A percentile compares a stretch with the other conserved stretches of the same genome.
Conservation (phyloP, 1,284 basidiomycete species). For the Sporisorium reilianum region DNA sequence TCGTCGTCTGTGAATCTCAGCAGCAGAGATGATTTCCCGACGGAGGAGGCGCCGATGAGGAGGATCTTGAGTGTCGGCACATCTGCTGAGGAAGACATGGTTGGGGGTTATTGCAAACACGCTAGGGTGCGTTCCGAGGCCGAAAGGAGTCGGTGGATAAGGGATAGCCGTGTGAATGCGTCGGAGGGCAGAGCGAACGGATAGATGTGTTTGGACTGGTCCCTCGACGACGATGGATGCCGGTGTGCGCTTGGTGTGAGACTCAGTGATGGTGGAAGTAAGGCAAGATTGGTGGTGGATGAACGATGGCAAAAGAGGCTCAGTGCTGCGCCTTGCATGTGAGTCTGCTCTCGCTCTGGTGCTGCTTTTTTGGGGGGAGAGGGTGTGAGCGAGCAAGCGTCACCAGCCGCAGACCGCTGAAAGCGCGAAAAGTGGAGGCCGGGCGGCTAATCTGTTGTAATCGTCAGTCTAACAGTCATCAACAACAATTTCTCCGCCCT, state of each 20-base stretch:
- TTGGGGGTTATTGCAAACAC: not conserved
- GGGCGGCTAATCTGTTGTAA: not conserved
- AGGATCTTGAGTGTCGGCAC: slow-evolving; percentile 72
- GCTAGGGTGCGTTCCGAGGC: not conserved
- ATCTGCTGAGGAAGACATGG: slow-evolving; percentile 40
- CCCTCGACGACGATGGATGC: not conserved
- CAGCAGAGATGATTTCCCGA: slow-evolving; percentile 86
- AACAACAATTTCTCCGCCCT: not conserved
- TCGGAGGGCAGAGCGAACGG: not conserved
- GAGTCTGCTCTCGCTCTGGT: slow-evolving; percentile 3
- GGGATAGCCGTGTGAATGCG: not conserved
- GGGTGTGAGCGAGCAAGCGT: too few relatives aligned
- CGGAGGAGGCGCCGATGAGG: slow-evolving; percentile 83
- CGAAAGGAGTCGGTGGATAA: not conserved
- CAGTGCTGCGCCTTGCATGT: slow-evolving; percentile 13
- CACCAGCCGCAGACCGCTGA: slow-evolving; percentile 16
- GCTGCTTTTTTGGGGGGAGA: slow-evolving; percentile 6
- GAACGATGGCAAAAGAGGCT: slow-evolving; percentile 1
- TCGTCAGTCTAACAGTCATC: slow-evolving; percentile 6
- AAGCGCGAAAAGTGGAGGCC: slow-evolving; percentile 34
- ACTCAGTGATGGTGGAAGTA: slow-evolving; percentile 4
- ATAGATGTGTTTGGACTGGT: not conserved
- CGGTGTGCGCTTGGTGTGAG: not conserved
- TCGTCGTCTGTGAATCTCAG: slow-evolving; percentile 96
- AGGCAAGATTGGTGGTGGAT: not conserved